Percentiles rank a stretch among this genome's conserved stretches.
Conservation (phyloP, 1,284 basidiomycete species). For the Marasmius oreades region DNA sequence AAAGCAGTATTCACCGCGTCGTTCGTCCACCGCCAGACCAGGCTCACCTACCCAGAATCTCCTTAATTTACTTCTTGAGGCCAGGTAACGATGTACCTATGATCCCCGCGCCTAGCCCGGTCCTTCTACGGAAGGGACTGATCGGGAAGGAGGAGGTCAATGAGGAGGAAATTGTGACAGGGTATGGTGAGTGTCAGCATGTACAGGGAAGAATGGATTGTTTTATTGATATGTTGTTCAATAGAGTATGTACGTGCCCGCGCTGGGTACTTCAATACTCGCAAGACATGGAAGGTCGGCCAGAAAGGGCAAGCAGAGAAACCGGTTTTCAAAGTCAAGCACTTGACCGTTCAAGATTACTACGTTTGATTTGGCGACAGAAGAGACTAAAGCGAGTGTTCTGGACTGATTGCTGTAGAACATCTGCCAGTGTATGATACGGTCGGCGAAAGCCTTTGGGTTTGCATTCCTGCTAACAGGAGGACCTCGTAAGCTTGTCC, state of each 20-base stretch:
- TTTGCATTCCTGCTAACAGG: too few species aligned
- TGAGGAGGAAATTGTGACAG: slow-evolving; percentile 13
- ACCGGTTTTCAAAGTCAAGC: slow-evolving; percentile 15
- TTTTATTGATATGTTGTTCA: background rate
- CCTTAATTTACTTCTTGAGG: slow-evolving; percentile 23
- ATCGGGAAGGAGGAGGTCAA: slow-evolving; percentile 14
- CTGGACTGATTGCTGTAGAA: too few species aligned
- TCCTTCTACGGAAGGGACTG: slow-evolving; percentile 21
- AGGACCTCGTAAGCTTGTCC: too few species aligned
- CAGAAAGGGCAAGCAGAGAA: slow-evolving; percentile 5
- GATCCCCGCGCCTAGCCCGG: slow-evolving; percentile 21
- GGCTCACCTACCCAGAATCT: slow-evolving; percentile 20
- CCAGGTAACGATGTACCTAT: slow-evolving; percentile 22
- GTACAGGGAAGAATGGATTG: background rate
- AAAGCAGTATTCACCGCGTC: slow-evolving; percentile 48
- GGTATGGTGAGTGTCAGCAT: slow-evolving; percentile 11
- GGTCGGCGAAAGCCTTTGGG: too few species aligned
- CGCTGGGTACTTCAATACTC: slow-evolving; percentile 16
- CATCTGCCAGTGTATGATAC: too few species aligned
- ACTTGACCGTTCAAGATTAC: slow-evolving; percentile 15
- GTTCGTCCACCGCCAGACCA: slow-evolving; percentile 49
- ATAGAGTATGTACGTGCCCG: slow-evolving; percentile 18
- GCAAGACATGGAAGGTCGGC: slow-evolving; percentile 9
- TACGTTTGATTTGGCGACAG: slow-evolving; percentile 14
- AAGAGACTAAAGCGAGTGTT: too few species aligned